Conservation (phyloP, 2,329 filamentous ascomycete species). For the Hawksworthiomyces lignivorus region DNA sequence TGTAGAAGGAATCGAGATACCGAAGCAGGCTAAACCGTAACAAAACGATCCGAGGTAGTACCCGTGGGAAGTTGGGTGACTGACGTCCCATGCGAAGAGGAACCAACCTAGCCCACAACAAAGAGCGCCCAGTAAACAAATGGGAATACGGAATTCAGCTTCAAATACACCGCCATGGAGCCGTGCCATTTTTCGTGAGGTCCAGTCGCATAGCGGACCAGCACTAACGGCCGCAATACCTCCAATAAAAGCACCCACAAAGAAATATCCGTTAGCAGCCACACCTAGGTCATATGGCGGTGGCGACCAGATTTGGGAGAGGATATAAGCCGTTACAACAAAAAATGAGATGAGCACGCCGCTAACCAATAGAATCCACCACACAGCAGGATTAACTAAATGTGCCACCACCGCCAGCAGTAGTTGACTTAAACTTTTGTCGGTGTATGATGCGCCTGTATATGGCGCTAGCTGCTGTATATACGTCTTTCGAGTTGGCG, state of each 20-base stretch:
- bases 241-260: conserved; percentile 32
- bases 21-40: conserved; percentile 15
- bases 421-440: conserved; percentile 12
- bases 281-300: conserved; percentile 27
- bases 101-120: conserved; percentile 16
- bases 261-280: conserved; percentile 33
- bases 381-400: conserved; percentile 16
- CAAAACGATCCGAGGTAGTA: conserved; percentile 14
- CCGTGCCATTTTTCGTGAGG: conserved; percentile 11
- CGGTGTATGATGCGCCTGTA: conserved; percentile 7
- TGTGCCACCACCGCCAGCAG: conserved; percentile 15
- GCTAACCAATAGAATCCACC: conserved; percentile 18
- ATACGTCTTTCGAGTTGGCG: not conserved
- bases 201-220: conserved; percentile 17
- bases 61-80: conserved; percentile 11
- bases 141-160: conserved; percentile 18
- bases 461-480: not conserved
- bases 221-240: conserved; percentile 28
- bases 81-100: conserved; percentile 16
- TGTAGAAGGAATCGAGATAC: conserved; percentile 15
- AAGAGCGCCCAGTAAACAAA: conserved; percentile 14
- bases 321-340: conserved; percentile 15
- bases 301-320: conserved; percentile 15
- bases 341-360: conserved; percentile 15
- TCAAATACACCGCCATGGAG: conserved; percentile 15